phyloP scores from a whole-genome alignment of 1,284 basidiomycete species.

The Puccinia coronata region DNA sequence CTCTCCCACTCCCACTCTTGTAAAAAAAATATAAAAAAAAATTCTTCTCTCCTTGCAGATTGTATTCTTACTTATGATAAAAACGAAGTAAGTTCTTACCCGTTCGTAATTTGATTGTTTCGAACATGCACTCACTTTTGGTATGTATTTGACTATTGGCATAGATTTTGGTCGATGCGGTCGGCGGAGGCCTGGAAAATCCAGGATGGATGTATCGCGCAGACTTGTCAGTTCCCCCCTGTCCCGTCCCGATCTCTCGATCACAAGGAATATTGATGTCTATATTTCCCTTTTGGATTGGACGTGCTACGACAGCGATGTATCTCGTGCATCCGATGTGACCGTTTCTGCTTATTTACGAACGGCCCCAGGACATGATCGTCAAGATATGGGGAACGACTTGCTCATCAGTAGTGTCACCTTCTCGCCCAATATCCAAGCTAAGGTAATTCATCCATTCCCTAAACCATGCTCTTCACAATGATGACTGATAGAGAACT shows the following conservation, averaged over 20 bases:
- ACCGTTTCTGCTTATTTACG: slow-evolving; percentile 48
- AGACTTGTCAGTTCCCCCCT: slow-evolving; percentile 29
- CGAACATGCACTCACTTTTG: background rate
- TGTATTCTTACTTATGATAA: slow-evolving; percentile 50
- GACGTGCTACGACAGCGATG: slow-evolving; percentile 24
- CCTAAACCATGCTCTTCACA: background rate
- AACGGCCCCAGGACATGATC: slow-evolving; percentile 49
- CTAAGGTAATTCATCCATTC: slow-evolving; percentile 32
- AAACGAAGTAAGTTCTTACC: slow-evolving; percentile 32
- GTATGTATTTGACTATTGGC: background rate
- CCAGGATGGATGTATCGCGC: slow-evolving; percentile 50
- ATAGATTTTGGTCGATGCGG: slow-evolving; percentile 49
- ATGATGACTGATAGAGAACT: background rate
- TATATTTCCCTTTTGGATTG: background rate
- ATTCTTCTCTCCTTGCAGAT: slow-evolving; percentile 18
- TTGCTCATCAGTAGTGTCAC: slow-evolving; percentile 46
- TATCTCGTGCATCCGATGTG: slow-evolving; percentile 48
- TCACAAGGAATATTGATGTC: slow-evolving; percentile 2
- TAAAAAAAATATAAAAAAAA: too few species aligned
- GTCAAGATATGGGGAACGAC: slow-evolving; percentile 50
- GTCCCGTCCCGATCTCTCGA: background rate
- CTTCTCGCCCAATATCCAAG: slow-evolving; percentile 46
- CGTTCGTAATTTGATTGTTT: background rate
- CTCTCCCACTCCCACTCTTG: background rate
- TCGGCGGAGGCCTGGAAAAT: slow-evolving; percentile 46